phyloP scores from a whole-genome alignment of 192 early-diverging fungal genomes.

The Linnemannia schmuckeri region DNA sequence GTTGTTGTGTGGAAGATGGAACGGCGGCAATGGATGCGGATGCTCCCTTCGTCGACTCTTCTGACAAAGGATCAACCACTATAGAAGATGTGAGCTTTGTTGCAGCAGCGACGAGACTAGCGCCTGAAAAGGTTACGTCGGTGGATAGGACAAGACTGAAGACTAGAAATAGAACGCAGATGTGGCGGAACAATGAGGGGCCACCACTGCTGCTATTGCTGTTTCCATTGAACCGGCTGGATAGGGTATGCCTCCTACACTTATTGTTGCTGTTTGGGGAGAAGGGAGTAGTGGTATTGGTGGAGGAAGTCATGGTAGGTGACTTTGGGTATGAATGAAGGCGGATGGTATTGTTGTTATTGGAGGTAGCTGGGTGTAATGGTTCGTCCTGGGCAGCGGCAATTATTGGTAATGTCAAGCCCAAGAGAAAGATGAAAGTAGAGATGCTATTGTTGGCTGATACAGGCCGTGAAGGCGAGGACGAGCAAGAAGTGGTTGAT shows the following conservation, averaged over 20 bases:
- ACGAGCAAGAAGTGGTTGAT: not conserved
- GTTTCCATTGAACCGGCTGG: not conserved
- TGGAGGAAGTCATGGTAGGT: not conserved
- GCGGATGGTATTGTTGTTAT: not conserved
- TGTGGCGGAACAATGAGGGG: constrained; percentile 4
- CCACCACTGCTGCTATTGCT: not conserved
- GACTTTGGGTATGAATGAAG: not conserved
- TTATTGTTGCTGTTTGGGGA: not conserved
- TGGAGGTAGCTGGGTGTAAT: not conserved
- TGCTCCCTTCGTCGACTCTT: not conserved
- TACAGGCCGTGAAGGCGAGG: not conserved
- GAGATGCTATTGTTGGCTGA: not conserved
- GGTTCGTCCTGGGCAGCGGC: not conserved
- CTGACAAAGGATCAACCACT: not conserved
- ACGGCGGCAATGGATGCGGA: not conserved
- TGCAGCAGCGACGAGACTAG: constrained; percentile 18
- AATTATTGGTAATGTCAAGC: not conserved
- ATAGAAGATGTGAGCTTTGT: not conserved
- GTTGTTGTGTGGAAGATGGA: not conserved
- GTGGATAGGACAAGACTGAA: constrained; percentile 5
- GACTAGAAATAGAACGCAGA: constrained; percentile 36
- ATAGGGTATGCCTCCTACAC: not conserved
- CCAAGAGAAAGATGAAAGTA: not conserved
- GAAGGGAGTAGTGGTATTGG: not conserved
- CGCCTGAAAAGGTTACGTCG: not conserved